Conservation (phyloP, 805 yeast species). For the Alloascoidea hylecoeti region DNA sequence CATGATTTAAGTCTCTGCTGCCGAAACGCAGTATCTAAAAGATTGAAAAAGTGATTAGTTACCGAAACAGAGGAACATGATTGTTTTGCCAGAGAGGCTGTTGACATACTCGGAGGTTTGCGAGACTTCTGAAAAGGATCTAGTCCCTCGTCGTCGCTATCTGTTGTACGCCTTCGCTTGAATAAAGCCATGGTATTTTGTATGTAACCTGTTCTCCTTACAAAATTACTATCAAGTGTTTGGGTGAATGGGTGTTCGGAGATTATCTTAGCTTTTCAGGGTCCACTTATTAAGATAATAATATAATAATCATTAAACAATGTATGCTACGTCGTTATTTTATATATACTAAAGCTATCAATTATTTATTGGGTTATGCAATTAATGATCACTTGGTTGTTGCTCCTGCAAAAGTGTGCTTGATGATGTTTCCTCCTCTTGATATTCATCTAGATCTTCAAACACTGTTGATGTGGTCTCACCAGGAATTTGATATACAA, state of each 20-base stretch:
- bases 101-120: conserved; percentile 32
- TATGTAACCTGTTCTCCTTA: background rate
- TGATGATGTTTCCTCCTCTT: conserved; percentile 7
- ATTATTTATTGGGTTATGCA: no score
- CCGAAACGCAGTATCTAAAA: conserved; percentile 33
- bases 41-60: no score
- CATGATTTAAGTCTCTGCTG: conserved; percentile 53
- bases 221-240: background rate
- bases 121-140: conserved; percentile 25
- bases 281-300: background rate
- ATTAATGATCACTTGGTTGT: no score
- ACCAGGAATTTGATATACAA: background rate
- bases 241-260: background rate
- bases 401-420: conserved; percentile 15
- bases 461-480: background rate
- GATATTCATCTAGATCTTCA: conserved; percentile 1
- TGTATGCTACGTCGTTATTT: no score
- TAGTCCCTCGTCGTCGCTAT: conserved; percentile 13
- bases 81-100: conserved; percentile 10
- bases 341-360: no score
- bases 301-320: background rate
- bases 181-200: background rate
- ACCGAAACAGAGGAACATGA: no score
- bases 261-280: background rate
- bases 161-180: conserved; percentile 10